Conservation (phyloP, 805 yeast genomes). For the Candida nemodendra region DNA sequence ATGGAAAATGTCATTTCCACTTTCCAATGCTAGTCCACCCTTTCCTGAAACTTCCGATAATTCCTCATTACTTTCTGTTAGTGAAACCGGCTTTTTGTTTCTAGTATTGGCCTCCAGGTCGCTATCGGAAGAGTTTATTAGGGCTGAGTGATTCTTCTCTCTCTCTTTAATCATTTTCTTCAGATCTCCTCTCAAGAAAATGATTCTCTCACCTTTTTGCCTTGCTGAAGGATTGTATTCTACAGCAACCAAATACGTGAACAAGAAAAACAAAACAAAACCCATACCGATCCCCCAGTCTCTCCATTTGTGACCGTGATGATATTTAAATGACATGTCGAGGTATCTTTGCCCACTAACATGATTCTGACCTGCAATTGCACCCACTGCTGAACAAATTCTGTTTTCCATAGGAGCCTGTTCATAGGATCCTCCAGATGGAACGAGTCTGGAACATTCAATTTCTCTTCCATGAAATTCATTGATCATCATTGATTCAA, state of each 20-base stretch:
- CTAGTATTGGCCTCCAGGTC: slow-evolving; percentile 20
- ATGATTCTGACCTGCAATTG: slow-evolving; percentile 34
- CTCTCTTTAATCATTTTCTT: slow-evolving; percentile 37
- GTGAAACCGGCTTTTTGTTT: slow-evolving; percentile 11
- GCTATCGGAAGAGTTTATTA: slow-evolving; percentile 8
- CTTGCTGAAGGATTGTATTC: slow-evolving; percentile 56
- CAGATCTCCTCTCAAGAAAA: slow-evolving; percentile 48
- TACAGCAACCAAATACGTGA: slow-evolving; percentile 47
- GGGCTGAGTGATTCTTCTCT: slow-evolving; percentile 21
- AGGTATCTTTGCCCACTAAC: slow-evolving; percentile 57
- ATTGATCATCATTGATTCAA: slow-evolving; percentile 53
- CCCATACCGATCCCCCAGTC: slow-evolving; percentile 56
- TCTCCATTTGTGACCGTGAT: slow-evolving; percentile 67
- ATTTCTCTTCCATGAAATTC: slow-evolving; percentile 55
- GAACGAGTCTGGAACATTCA: slow-evolving; percentile 30
- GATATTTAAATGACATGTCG: slow-evolving; percentile 44
- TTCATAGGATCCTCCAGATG: slow-evolving; percentile 40
- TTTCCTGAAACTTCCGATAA: not conserved
- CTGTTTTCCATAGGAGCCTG: slow-evolving; percentile 37
- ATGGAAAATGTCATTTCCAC: slow-evolving; percentile 45
- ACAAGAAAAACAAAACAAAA: slow-evolving; percentile 33
- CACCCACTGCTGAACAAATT: slow-evolving; percentile 53
- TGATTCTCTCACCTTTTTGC: slow-evolving; percentile 62
- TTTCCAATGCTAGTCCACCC: not conserved
- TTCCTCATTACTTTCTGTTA: slow-evolving; percentile 15